phyloP scores from a whole-genome alignment of 2,329 filamentous ascomycete species.

The Colletotrichum somersetense region DNA sequence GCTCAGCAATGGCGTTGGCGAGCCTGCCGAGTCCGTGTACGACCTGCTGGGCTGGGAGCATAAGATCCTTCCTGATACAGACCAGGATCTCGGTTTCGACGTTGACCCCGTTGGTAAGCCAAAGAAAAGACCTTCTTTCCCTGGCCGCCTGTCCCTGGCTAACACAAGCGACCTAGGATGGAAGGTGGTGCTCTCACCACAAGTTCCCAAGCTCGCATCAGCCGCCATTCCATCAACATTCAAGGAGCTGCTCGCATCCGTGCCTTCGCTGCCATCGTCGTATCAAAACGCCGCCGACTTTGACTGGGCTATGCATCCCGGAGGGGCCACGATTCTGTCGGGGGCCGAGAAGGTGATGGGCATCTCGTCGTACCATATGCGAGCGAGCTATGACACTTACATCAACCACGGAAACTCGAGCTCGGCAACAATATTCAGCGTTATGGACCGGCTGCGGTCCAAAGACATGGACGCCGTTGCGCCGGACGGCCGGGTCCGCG shows the following conservation, averaged over 20 bases:
- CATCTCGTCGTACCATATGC: conserved; percentile 73
- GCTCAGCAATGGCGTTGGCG: conserved; percentile 73
- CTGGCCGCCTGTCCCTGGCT: conserved; percentile 30
- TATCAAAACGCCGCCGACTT: conserved; percentile 68
- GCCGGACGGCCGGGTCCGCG: conserved; percentile 61
- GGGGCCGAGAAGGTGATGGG: conserved; percentile 71
- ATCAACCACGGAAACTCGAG: conserved; percentile 77
- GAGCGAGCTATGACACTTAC: conserved; percentile 78
- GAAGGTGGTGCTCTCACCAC: conserved; percentile 74
- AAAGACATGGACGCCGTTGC: conserved; percentile 72
- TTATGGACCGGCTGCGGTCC: conserved; percentile 70
- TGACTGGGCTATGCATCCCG: conserved; percentile 81
- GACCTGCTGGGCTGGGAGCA: conserved; percentile 76
- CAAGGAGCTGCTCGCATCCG: conserved; percentile 63
- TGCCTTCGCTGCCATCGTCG: conserved; percentile 58
- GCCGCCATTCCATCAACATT: conserved; percentile 67
- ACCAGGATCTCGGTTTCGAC: conserved; percentile 74
- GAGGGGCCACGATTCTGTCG: conserved; percentile 74
- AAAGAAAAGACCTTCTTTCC: not conserved
- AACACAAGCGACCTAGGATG: conserved; percentile 59
- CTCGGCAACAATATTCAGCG: conserved; percentile 77
- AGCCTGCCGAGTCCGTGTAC: conserved; percentile 61
- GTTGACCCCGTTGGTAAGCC: conserved; percentile 69
- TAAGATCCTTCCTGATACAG: conserved; percentile 70
- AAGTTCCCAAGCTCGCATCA: conserved; percentile 69